Evolutionary conservation across 2,329 filamentous ascomycete genomes (phyloP).

Genomic region (Sporothrix inflata): DNA sequence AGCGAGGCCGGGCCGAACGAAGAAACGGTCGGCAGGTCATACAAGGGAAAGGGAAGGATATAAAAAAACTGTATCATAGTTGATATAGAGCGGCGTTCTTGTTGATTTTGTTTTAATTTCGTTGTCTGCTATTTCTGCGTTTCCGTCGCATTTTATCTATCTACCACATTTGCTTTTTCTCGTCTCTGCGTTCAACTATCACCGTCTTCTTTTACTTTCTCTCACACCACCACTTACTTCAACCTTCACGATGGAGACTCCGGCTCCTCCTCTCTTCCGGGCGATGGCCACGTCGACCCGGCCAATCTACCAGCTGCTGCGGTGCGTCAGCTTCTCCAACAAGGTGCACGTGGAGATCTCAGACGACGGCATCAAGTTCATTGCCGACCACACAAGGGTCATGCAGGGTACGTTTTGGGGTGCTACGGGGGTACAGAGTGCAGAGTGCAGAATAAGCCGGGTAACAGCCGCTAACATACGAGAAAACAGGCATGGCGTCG

Average conservation of each 20-base stretch:
- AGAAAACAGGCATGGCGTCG: constrained; percentile 68
- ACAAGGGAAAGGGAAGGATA: constrained; percentile 12
- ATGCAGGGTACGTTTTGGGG: constrained; percentile 74
- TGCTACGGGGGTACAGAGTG: no score
- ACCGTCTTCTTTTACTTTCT: neutral
- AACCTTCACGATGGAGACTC: constrained; percentile 16
- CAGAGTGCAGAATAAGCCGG: no score
- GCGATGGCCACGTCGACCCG: constrained; percentile 78
- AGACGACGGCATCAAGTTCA: constrained; percentile 82
- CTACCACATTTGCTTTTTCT: neutral
- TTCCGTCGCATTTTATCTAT: constrained; percentile 10
- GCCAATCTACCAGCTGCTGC: constrained; percentile 67
- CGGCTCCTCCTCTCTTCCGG: constrained; percentile 60
- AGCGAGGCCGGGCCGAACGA: neutral
- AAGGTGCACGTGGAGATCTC: constrained; percentile 73
- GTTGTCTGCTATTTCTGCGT: neutral
- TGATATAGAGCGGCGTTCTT: constrained; percentile 33
- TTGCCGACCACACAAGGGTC: constrained; percentile 82
- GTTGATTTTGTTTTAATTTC: constrained; percentile 3
- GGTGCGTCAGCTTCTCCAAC: constrained; percentile 62
- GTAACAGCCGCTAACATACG: neutral
- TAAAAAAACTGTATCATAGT: constrained; percentile 45
- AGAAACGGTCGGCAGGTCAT: neutral
- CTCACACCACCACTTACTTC: neutral
- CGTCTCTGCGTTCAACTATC: neutral